These are phyloP conservation scores for Starmerella kuoi DNA, from an alignment of 805 yeast genomes.

Conservation along the genomic window DNA sequence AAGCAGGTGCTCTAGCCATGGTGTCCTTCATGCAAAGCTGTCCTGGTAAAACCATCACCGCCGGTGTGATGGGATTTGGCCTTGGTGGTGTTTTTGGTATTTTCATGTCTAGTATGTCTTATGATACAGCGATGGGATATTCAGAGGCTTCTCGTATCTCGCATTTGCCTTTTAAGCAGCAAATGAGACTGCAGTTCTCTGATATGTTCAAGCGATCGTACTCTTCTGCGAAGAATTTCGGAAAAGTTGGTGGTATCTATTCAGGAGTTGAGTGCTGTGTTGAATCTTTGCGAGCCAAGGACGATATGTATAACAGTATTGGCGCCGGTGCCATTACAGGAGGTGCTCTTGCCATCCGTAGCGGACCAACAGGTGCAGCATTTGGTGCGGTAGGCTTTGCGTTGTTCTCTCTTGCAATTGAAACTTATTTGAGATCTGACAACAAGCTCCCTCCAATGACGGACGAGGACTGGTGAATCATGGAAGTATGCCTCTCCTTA, in stretches of 20 bases:
- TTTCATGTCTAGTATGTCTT: conserved; percentile 71
- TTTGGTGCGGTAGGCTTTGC: conserved; percentile 97
- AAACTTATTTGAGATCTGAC: conserved; percentile 74
- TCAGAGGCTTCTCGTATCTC: conserved; percentile 47
- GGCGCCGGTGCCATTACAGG: conserved; percentile 95
- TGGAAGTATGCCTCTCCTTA: too few species aligned
- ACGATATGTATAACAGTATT: conserved; percentile 83
- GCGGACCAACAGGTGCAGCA: conserved; percentile 86
- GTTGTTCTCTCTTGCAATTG: conserved; percentile 63
- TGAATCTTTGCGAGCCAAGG: conserved; percentile 76
- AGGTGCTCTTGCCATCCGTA: conserved; percentile 81
- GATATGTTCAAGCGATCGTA: conserved; percentile 90
- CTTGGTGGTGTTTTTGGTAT: conserved; percentile 93
- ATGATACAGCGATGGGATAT: conserved; percentile 60
- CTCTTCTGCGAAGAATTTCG: conserved; percentile 85
- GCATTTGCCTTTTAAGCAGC: conserved; percentile 83
- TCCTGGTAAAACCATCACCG: conserved; percentile 83
- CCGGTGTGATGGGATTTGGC: conserved; percentile 88
- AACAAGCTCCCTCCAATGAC: conserved; percentile 70
- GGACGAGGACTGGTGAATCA: conserved; percentile 60
- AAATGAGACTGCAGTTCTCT: conserved; percentile 75
- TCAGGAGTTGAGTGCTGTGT: conserved; percentile 87
- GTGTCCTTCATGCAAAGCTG: conserved; percentile 78
- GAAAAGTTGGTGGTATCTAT: conserved; percentile 80
- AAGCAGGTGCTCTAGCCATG: conserved; percentile 74